Evolutionary conservation across 2,329 filamentous ascomycete genomes (phyloP).

Genomic region (Dothideomycetes sp.): DNA sequence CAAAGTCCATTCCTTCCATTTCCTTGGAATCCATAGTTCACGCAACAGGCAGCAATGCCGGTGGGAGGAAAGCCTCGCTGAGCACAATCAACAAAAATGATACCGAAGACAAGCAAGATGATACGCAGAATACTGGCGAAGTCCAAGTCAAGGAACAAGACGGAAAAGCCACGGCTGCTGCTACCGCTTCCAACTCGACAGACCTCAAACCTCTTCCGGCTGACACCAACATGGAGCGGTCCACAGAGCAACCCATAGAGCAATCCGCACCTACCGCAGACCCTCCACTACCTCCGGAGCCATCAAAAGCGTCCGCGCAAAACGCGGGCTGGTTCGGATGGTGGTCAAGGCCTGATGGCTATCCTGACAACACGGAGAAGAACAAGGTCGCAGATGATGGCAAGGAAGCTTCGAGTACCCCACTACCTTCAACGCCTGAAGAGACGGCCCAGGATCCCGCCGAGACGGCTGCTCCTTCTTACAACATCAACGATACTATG

Average conservation of each 20-base stretch:
- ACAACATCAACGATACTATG: slow-evolving; percentile 9
- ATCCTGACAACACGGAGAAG: slow-evolving; percentile 29
- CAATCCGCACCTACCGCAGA: slow-evolving; percentile 20
- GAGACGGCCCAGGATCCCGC: slow-evolving; percentile 9
- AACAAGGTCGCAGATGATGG: slow-evolving; percentile 22
- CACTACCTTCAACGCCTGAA: slow-evolving; percentile 29
- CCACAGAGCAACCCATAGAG: not conserved
- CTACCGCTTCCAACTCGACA: not conserved
- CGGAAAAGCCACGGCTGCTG: slow-evolving; percentile 17
- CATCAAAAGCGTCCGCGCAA: slow-evolving; percentile 20
- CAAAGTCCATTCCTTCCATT: slow-evolving; percentile 36
- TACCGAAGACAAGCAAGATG: slow-evolving; percentile 11
- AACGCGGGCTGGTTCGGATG: slow-evolving; percentile 36
- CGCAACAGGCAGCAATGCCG: slow-evolving; percentile 28
- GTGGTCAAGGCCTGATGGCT: slow-evolving; percentile 43
- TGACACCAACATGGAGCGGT: not conserved
- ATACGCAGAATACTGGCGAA: not conserved
- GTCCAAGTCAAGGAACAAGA: slow-evolving; percentile 18
- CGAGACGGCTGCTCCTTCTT: not conserved
- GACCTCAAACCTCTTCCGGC: not conserved
- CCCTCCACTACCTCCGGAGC: slow-evolving; percentile 37
- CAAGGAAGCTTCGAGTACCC: slow-evolving; percentile 32
- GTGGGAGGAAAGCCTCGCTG: slow-evolving; percentile 20
- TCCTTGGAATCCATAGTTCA: slow-evolving; percentile 39
- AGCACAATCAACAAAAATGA: slow-evolving; percentile 4